These are phyloP conservation scores for Cynanchum wilfordii DNA, from an alignment of 257 asterid species.

Conservation along the genomic window DNA sequence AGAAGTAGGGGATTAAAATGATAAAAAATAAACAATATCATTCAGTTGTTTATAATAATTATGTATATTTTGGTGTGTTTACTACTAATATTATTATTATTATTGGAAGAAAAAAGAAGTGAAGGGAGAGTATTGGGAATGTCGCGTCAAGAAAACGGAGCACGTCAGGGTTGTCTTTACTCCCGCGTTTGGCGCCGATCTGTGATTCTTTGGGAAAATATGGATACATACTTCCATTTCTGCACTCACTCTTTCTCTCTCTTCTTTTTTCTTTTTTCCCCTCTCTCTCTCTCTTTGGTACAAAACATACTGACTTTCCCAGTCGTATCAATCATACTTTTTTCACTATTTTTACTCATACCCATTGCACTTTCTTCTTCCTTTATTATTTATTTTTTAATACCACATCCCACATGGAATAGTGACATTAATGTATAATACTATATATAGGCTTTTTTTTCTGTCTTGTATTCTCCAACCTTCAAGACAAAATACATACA, in stretches of 20 bases:
- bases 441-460: slow-evolving; percentile 44
- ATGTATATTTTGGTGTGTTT: too few species aligned
- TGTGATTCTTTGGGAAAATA: slow-evolving; percentile 11
- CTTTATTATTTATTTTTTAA: too few species aligned
- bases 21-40: too few species aligned
- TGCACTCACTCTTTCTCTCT: too few species aligned
- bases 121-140: not conserved
- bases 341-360: not conserved
- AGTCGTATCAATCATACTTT: not conserved
- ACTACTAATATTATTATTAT: too few species aligned
- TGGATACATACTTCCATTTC: too few species aligned
- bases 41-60: too few species aligned
- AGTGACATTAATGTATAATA: too few species aligned
- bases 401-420: too few species aligned
- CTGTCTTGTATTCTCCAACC: slow-evolving; percentile 37
- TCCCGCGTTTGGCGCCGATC: slow-evolving; percentile 60
- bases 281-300: slow-evolving; percentile 1
- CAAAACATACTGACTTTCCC: slow-evolving; percentile 6
- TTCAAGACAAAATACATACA: not conserved
- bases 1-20: too few species aligned
- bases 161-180: slow-evolving; percentile 33
- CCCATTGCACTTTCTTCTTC: too few species aligned
- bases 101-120: too few species aligned
- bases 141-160: slow-evolving; percentile 1
- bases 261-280: not conserved